phyloP scores from a whole-genome alignment of 2,329 filamentous ascomycete species.

The Acrocalymma vagum region DNA sequence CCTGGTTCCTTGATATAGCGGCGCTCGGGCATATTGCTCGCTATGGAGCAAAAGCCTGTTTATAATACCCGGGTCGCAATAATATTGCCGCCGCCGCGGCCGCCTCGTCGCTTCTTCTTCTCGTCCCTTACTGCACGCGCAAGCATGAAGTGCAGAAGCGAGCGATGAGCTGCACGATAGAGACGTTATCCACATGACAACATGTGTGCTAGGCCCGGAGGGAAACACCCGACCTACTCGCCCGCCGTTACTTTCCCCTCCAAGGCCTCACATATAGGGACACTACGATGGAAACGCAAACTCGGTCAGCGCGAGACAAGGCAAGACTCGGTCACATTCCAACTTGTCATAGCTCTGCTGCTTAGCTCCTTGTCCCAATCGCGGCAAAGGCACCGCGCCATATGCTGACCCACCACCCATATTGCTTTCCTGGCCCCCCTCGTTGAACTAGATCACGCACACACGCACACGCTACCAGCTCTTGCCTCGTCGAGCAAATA shows the following conservation, averaged over 20 bases:
- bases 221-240: background rate
- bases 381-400: too few species aligned
- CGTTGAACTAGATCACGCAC: too few species aligned
- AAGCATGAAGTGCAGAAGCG: background rate
- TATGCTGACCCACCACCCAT: too few species aligned
- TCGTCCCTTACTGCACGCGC: slow-evolving; percentile 4
- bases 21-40: slow-evolving; percentile 8
- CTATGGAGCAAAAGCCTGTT: slow-evolving; percentile 24
- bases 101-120: slow-evolving; percentile 4
- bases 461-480: too few species aligned
- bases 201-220: background rate
- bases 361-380: too few species aligned
- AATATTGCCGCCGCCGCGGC: slow-evolving; percentile 24
- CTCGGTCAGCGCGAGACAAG: slow-evolving; percentile 8
- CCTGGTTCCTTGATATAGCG: slow-evolving; percentile 19
- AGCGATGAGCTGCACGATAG: slow-evolving; percentile 6
- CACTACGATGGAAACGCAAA: too few species aligned
- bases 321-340: slow-evolving; percentile 14
- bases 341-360: slow-evolving; percentile 10
- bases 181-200: background rate
- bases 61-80: slow-evolving; percentile 32
- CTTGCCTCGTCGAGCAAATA: too few species aligned
- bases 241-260: background rate
- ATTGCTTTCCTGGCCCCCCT: too few species aligned
- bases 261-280: too few species aligned